Evolutionary conservation across 2,329 filamentous ascomycete species (phyloP).

Genomic region (Polytolypa hystricis): DNA sequence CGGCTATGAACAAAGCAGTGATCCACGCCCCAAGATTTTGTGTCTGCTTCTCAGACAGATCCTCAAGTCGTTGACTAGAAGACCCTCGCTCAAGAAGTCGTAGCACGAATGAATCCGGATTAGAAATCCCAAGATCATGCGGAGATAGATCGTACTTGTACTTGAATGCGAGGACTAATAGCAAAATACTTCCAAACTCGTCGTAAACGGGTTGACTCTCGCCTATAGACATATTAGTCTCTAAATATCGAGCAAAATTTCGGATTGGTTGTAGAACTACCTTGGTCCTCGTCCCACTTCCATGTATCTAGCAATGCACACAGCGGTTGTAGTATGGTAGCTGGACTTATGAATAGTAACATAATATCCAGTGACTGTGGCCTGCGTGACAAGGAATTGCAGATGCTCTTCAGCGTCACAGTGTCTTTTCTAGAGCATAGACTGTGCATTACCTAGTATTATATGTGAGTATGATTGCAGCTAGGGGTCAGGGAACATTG

Average conservation of each 20-base stretch:
- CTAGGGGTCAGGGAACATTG: slow-evolving; percentile 6
- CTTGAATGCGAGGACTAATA: slow-evolving; percentile 47
- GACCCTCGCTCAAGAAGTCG: slow-evolving; percentile 39
- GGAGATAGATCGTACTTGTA: slow-evolving; percentile 45
- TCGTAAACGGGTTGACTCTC: slow-evolving; percentile 56
- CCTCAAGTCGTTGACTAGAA: slow-evolving; percentile 37
- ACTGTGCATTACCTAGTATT: slow-evolving; percentile 40
- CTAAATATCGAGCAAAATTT: slow-evolving; percentile 12
- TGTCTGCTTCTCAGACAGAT: slow-evolving; percentile 45
- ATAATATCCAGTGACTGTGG: slow-evolving; percentile 48
- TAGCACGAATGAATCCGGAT: slow-evolving; percentile 44
- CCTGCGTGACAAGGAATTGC: slow-evolving; percentile 45
- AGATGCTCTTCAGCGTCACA: slow-evolving; percentile 51
- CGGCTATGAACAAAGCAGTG: slow-evolving; percentile 49
- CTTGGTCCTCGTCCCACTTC: slow-evolving; percentile 54
- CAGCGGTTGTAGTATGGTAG: slow-evolving; percentile 46
- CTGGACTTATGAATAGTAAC: slow-evolving; percentile 48
- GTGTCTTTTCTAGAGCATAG: slow-evolving; percentile 51
- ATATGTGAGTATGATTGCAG: slow-evolving; percentile 1
- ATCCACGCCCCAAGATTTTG: slow-evolving; percentile 51
- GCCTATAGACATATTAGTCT: slow-evolving; percentile 20
- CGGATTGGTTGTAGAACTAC: slow-evolving; percentile 16
- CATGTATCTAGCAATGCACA: slow-evolving; percentile 51
- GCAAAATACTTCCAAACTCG: slow-evolving; percentile 51
- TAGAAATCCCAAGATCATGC: slow-evolving; percentile 42